Percentiles rank a stretch among this genome's conserved stretches.
phyloP scores from a whole-genome alignment of 257 asterid genomes.

The Forsythia suspensa region DNA sequence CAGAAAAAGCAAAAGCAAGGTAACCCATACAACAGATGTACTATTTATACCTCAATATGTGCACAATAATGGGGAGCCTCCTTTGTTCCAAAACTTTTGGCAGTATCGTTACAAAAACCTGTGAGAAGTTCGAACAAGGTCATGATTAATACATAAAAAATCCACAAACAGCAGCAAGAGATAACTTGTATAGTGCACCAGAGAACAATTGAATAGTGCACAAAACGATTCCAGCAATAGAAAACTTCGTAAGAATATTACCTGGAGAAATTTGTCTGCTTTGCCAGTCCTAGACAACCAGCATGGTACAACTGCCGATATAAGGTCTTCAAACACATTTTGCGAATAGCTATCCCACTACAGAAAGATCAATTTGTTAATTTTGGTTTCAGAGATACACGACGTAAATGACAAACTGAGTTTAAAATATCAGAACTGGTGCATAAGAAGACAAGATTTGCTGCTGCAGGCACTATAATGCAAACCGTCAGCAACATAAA shows the following conservation, averaged over 20 bases:
- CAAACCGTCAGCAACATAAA: slow-evolving; percentile 14
- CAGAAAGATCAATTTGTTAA: slow-evolving; percentile 28
- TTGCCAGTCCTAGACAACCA: slow-evolving; percentile 69
- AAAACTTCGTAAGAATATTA: slow-evolving; percentile 28
- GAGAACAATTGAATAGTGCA: neutral
- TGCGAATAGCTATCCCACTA: slow-evolving; percentile 93
- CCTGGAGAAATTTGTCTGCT: slow-evolving; percentile 77
- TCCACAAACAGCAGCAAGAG: neutral
- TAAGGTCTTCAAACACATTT: slow-evolving; percentile 77
- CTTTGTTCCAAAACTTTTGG: slow-evolving; percentile 75
- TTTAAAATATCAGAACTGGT: neutral
- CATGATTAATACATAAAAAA: slow-evolving; percentile 10
- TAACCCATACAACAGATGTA: slow-evolving; percentile 12
- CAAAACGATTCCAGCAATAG: neutral
- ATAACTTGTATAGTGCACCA: neutral
- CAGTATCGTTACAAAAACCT: slow-evolving; percentile 78
- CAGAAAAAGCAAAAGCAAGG: slow-evolving; percentile 28
- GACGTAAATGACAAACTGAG: neutral
- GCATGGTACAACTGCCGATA: slow-evolving; percentile 85
- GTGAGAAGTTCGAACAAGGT: slow-evolving; percentile 21
- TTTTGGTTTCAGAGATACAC: slow-evolving; percentile 5
- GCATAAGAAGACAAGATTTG: neutral
- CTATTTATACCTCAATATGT: slow-evolving; percentile 62
- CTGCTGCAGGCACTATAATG: neutral
- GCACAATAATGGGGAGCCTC: slow-evolving; percentile 62